phyloP scores from a whole-genome alignment of 2,329 filamentous ascomycete species.

The Cercospora nicotianae region DNA sequence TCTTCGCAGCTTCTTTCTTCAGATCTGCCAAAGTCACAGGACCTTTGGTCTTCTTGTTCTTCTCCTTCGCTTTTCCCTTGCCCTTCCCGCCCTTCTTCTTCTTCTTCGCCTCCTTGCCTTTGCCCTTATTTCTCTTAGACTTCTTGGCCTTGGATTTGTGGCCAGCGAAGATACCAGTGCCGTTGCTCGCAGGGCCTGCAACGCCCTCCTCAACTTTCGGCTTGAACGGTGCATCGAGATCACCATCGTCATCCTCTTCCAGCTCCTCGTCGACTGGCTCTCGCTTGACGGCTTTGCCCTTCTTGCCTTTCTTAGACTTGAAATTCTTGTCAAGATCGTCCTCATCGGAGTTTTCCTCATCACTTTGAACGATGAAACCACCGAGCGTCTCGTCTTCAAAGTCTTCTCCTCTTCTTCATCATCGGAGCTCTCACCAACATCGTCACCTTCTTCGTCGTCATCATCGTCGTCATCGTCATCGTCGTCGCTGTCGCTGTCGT shows the following conservation, averaged over 20 bases:
- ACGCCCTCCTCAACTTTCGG: constrained; percentile 12
- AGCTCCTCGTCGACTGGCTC: background rate
- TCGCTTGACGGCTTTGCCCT: constrained; percentile 9
- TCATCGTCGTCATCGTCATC: constrained; percentile 43
- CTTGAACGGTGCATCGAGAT: constrained; percentile 5
- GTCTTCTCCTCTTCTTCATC: constrained; percentile 42
- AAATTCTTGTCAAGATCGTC: constrained; percentile 19
- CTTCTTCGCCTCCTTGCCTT: constrained; percentile 14
- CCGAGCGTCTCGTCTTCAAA: constrained; percentile 40
- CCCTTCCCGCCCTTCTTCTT: constrained; percentile 20
- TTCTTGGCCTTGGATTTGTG: constrained; percentile 24
- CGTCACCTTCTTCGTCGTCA: constrained; percentile 34
- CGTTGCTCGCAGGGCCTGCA: constrained; percentile 15
- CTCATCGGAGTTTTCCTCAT: constrained; percentile 36
- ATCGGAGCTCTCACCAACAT: constrained; percentile 45
- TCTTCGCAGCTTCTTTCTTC: constrained; percentile 66
- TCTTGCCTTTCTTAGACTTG: constrained; percentile 17
- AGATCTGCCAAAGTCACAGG: constrained; percentile 61
- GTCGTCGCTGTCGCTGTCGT: constrained; percentile 44
- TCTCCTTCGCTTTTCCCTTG: constrained; percentile 23
- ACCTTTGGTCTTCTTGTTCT: constrained; percentile 36
- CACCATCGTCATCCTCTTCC: constrained; percentile 9
- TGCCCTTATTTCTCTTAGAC: constrained; percentile 11
- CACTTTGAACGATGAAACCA: constrained; percentile 57
- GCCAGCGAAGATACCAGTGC: constrained; percentile 9